Base-by-base conservation (phyloP, 352 stramenopile species). In the Phytophthora kernoviae region DNA sequence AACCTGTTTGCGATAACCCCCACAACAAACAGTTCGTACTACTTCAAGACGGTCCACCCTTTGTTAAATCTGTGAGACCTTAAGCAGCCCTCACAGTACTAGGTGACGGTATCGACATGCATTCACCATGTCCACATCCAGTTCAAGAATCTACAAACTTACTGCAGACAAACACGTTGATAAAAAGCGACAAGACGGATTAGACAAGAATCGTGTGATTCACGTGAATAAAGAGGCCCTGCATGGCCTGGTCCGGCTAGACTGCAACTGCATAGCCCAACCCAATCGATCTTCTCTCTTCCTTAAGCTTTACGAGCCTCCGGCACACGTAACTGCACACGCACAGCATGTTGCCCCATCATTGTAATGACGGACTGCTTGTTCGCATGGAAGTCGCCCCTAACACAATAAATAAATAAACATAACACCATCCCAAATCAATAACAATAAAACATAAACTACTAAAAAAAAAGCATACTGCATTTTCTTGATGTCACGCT, bases 401-500 rank as follows among this genome's bases (percentile, higher is more conserved):
- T 88, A 62, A 37, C 42, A 37, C 44, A 20, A 27, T 50, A 10
- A 41, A 54, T 59, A 43, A 32, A 21, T 46, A 53, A 45, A 54
- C 0, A 62, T 53, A 54, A 36, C 17, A 8, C 40, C 20, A 37
- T 21, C 7, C 42, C 32, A 30, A 21, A 14, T 51, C 17, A 44
- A 15, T 39, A 22, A 36, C n/a, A 15, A 14, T 10, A 61, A 37
- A 64, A 33, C 14, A 20, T 46, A 24, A 45, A 22, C 39, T 14
- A 14, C 33, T 5, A 17, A 40, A 40, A 43, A 24, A 14, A 40
- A 45, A 44, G 68, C 75, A 10, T 69, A 90, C 83, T 75, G 63
- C 84, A 91, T 93, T 58, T 90, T 90, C 48, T 91, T 77, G 55
- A 93, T 93, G 8, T 91, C 84, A 33, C 78, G 75, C 40, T 82